These are phyloP conservation scores for Cryphonectria parasitica DNA, from an alignment of 2,329 filamentous ascomycete species.

Conservation along the genomic window DNA sequence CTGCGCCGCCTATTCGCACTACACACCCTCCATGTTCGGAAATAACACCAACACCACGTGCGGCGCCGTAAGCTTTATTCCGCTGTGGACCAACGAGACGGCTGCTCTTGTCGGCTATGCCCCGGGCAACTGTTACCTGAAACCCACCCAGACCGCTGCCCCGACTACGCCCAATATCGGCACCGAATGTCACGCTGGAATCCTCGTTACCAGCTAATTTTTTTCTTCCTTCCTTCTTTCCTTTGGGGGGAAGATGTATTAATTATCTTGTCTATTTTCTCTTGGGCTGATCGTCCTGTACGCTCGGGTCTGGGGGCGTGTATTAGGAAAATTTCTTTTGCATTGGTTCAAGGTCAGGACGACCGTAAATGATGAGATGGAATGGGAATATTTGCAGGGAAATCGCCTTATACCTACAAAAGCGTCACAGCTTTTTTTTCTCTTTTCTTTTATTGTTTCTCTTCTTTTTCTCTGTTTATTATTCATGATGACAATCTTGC, in stretches of 20 bases:
- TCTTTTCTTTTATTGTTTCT: not conserved
- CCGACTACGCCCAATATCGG: conserved; percentile 41
- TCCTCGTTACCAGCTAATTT: conserved; percentile 30
- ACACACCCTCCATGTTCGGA: conserved; percentile 37
- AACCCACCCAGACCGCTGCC: conserved; percentile 39
- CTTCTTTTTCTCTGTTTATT: too few species aligned
- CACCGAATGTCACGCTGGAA: conserved; percentile 42
- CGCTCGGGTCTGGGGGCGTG: not conserved
- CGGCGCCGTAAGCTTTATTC: conserved; percentile 46
- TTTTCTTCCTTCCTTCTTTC: too few species aligned
- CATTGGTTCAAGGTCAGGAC: not conserved
- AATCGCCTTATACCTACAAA: not conserved
- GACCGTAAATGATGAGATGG: not conserved
- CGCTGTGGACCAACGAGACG: conserved; percentile 46
- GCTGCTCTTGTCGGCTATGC: conserved; percentile 39
- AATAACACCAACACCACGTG: conserved; percentile 41
- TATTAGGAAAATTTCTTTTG: not conserved
- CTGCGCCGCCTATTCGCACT: conserved; percentile 46
- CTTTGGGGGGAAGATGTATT: not conserved
- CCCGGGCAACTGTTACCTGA: conserved; percentile 52
- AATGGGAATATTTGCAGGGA: not conserved
- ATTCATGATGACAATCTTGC: not conserved
- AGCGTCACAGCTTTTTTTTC: not conserved
- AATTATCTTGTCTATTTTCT: not conserved
- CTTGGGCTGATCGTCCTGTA: not conserved